Evolutionary conservation across 352 stramenopile genomes (phyloP).

Genomic region (Globisporangium iwayamae): DNA sequence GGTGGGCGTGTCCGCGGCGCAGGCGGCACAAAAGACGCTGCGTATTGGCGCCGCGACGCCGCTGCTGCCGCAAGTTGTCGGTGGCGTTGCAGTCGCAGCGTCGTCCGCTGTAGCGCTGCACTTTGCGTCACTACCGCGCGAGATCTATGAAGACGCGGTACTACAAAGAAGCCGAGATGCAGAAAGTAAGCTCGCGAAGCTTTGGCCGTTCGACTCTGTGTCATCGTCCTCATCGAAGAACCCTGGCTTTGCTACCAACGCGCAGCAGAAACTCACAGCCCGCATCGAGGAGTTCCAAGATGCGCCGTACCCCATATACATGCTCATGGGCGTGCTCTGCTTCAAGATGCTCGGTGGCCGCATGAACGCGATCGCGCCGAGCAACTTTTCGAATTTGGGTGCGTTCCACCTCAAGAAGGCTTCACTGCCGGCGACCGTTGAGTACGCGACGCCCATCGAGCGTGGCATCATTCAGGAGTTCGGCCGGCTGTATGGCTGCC

Average conservation of each 20-base stretch:
- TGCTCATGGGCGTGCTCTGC: slow-evolving; percentile 68
- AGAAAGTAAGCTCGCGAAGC: slow-evolving; percentile 10
- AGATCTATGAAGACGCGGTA: slow-evolving; percentile 33
- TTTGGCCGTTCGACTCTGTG: slow-evolving; percentile 9
- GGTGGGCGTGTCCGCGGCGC: slow-evolving; percentile 36
- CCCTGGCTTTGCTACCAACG: not conserved
- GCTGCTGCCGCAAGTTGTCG: slow-evolving; percentile 38
- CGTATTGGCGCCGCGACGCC: slow-evolving; percentile 42
- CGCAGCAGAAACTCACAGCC: slow-evolving; percentile 25
- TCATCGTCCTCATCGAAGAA: not conserved
- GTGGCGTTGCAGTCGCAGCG: slow-evolving; percentile 36
- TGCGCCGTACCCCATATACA: slow-evolving; percentile 59
- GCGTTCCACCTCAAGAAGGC: slow-evolving; percentile 77
- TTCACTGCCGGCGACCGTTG: slow-evolving; percentile 64
- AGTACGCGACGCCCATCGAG: slow-evolving; percentile 66
- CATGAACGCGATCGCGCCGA: slow-evolving; percentile 69
- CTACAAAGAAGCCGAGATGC: slow-evolving; percentile 16
- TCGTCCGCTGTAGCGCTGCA: slow-evolving; percentile 46
- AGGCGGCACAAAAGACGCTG: slow-evolving; percentile 42
- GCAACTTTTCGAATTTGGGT: slow-evolving; percentile 66
- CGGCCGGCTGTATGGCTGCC: slow-evolving; percentile 72
- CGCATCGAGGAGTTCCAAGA: slow-evolving; percentile 37
- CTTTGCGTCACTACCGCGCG: slow-evolving; percentile 46
- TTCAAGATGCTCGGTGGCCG: slow-evolving; percentile 75
- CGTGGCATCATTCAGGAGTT: slow-evolving; percentile 77